phyloP scores from a whole-genome alignment of 257 asterid genomes.

The Jacaranda copaia region DNA sequence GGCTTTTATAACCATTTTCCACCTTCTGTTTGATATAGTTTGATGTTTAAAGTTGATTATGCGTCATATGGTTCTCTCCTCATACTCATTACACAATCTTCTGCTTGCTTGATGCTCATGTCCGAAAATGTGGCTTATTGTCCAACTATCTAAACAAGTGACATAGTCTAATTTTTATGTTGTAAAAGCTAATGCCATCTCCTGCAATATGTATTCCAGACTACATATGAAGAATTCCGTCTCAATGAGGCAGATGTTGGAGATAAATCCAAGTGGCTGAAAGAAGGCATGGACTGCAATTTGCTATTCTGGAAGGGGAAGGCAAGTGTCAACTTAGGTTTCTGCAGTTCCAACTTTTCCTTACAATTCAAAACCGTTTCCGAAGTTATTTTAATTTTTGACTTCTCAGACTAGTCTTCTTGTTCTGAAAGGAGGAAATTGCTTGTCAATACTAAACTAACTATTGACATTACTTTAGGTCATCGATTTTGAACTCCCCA shows the following conservation, averaged over 20 bases:
- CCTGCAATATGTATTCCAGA: slow-evolving; percentile 59
- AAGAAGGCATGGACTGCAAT: slow-evolving; percentile 99
- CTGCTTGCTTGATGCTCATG: slow-evolving; percentile 7
- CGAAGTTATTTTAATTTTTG: background rate
- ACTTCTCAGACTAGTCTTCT: slow-evolving; percentile 10
- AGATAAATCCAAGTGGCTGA: slow-evolving; percentile 89
- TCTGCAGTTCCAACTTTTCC: slow-evolving; percentile 1
- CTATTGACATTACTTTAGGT: slow-evolving; percentile 55
- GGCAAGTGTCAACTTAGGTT: slow-evolving; percentile 49
- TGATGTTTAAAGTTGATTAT: slow-evolving; percentile 17
- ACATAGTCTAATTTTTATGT: slow-evolving; percentile 13
- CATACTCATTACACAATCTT: slow-evolving; percentile 2
- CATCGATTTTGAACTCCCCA: slow-evolving; percentile 96
- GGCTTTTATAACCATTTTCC: slow-evolving; percentile 21
- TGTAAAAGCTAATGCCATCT: slow-evolving; percentile 5
- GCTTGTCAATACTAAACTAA: slow-evolving; percentile 28
- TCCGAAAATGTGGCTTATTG: background rate
- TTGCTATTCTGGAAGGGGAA: slow-evolving; percentile 92
- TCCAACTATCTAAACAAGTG: slow-evolving; percentile 25
- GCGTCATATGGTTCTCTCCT: slow-evolving; percentile 18
- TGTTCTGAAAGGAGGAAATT: slow-evolving; percentile 1
- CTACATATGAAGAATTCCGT: slow-evolving; percentile 81
- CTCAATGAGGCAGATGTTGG: slow-evolving; percentile 89
- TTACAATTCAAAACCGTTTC: background rate
- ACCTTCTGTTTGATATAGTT: background rate